Evolutionary conservation across 305 asterid species (phyloP), one percentile per base, ranked within the genome.

Genomic region (Rubia tinctorum): DNA sequence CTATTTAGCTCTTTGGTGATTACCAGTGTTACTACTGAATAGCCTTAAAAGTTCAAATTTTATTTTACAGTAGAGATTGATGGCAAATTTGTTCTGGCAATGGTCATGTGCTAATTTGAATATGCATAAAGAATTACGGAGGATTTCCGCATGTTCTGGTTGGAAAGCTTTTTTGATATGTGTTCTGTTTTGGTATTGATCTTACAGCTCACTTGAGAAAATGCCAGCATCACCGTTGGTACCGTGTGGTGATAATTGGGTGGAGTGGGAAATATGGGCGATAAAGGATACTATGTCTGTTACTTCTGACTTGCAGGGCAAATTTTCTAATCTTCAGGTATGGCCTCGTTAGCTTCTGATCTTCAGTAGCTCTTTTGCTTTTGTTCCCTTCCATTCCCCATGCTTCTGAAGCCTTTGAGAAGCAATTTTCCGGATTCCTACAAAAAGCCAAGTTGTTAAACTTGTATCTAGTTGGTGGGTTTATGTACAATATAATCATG

Each of bases 261-360:
- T 73, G 70, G 87, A 89, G 78, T 92, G 99, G 98, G 98, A 92
- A 82, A 78, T 81, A 71, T 92, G 98, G 97, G 91, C 97, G 70
- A 86, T 75, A 62, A 87, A 83, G 80, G 98, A 95, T 71, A 83
- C 90, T 40, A 86, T 86, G 88, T 88, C 95, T 68, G 86, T 83
- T 82, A 98, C 96, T 79, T 88, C 97, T 62, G 98, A 92, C 55
- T 83, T 95, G 80, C 75, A 80, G 30, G 95, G 94, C 18, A 95
- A 87, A 73, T 89, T 88, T 78, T 89, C 79, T 59, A 79, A 87
- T 85, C 84, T 91, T 81, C 98, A 94, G 99, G 99, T 94, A 78
- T 64, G 68, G 74, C 39, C 64, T 66, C 66, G 66, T 63, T 58
- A 15, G 30, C 18, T 40, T 27, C 64, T 51, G 18, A 34, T n/a